Conservation (phyloP, 805 yeast genomes). For the Kodamaea nitidulidarum region DNA sequence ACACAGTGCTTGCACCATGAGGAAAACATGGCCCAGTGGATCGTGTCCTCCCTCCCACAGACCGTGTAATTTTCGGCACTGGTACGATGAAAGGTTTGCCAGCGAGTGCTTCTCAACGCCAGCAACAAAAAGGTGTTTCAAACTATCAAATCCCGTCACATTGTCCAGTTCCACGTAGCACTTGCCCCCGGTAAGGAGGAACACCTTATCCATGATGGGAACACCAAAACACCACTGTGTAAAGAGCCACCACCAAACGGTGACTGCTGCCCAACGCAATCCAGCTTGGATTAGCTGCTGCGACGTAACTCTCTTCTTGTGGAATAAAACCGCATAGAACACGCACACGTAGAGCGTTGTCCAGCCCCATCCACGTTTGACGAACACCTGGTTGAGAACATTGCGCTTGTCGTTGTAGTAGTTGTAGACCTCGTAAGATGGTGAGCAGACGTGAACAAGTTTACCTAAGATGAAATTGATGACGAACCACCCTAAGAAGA, state of each 20-base stretch:
- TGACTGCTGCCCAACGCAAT: conserved; percentile 48
- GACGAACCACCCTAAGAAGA: conserved; percentile 30
- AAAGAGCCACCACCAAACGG: conserved; percentile 80
- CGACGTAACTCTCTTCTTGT: conserved; percentile 1
- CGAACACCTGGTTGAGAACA: conserved; percentile 67
- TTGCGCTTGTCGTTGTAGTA: conserved; percentile 62
- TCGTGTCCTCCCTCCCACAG: conserved; percentile 87
- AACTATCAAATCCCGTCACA: conserved; percentile 8
- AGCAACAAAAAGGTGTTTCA: not conserved
- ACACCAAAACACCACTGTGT: conserved; percentile 84
- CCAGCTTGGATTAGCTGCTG: conserved; percentile 16
- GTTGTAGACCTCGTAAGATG: conserved; percentile 43
- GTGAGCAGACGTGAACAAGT: conserved; percentile 42
- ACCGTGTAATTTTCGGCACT: conserved; percentile 47
- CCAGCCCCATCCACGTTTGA: conserved; percentile 94
- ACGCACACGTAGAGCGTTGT: conserved; percentile 40
- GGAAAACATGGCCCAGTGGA: conserved; percentile 90
- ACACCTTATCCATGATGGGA: conserved; percentile 87
- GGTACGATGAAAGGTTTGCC: conserved; percentile 25
- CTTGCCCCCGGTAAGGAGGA: conserved; percentile 75
- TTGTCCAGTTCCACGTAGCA: conserved; percentile 40
- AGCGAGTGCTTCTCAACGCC: conserved; percentile 3
- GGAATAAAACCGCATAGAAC: conserved; percentile 22
- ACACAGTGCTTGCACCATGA: conserved; percentile 63
- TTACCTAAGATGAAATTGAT: conserved; percentile 50